Evolutionary conservation across 495 filamentous ascomycete genomes (phyloP), one percentile per base, ranked within the genome.

Genomic region (Xeromyces bisporus): DNA sequence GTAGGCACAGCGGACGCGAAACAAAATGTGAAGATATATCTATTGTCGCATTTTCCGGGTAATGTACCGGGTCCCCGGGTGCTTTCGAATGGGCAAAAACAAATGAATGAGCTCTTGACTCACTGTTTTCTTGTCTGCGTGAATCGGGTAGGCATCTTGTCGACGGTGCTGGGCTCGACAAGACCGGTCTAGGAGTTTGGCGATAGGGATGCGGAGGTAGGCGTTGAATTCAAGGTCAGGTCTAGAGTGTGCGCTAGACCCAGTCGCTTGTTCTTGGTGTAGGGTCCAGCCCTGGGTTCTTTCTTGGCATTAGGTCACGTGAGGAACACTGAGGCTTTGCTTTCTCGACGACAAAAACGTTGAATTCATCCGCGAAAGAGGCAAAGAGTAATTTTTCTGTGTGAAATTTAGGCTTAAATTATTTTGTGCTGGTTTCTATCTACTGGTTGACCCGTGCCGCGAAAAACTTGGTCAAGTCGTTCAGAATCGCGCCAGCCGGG

Each of bases 111-210:
- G 29, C 24, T 37, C 31, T 40, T 40, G 43, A 75, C 75, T 48
- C 73, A 81, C 77, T 77, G 73, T 64, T 85, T 87, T 58, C 80
- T 66, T 55, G 80, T 87, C 60, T 85, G 79, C 34, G 69, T 71
- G 42, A 77, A 65, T 60, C 77, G 70, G 57, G 79, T 84, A 73
- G 80, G 80, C 80, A 87, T 85, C 56, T 62, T 62, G 58, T 60
- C 58, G 55, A 42, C 46, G 50, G 48, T 46, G 48, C 48, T 56
- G 47, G 47, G 38, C 35, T 51, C 56, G 56, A 60, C 56, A 60
- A 60, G 55, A 58, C 47, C 51, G 51, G 48, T 47, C 38, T 48
- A 40, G 41, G 43, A 46, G 39, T 48, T 56, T 50, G 57, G 55
- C 57, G 57, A 58, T 61, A 44, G 48, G 46, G 49, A 55, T 44